A percentile compares a stretch with the other conserved stretches of the same genome.
phyloP scores from a whole-genome alignment of 345 rosid species.

The Acer yangbiense region DNA sequence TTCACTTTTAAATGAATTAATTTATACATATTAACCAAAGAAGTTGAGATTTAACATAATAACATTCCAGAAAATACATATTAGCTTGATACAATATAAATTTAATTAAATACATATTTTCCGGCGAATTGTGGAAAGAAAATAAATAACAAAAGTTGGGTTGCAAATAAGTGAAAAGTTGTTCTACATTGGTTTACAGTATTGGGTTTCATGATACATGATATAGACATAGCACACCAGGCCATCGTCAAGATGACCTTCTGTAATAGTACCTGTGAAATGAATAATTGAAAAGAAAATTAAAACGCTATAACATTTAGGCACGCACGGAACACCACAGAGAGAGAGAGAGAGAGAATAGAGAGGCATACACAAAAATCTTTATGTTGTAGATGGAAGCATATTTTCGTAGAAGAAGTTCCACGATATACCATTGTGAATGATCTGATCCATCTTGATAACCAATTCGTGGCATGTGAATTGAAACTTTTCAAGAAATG shows the following conservation, averaged over 20 bases:
- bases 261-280: constrained; percentile 64
- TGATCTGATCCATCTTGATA: constrained; percentile 73
- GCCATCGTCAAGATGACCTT: constrained; percentile 36
- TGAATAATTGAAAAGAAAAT: constrained; percentile 7
- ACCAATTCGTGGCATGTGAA: constrained; percentile 92
- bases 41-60: not conserved
- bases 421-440: constrained; percentile 83
- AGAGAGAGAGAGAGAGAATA: not conserved
- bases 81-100: not conserved
- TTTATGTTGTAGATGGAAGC: constrained; percentile 62
- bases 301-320: not conserved
- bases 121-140: not conserved
- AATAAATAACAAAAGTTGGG: not conserved
- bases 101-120: too few relatives aligned
- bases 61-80: not conserved
- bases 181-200: not conserved
- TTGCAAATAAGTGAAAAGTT: not conserved
- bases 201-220: too few relatives aligned
- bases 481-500: constrained; percentile 52
- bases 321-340: not conserved
- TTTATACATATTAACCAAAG: too few relatives aligned
- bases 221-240: not conserved
- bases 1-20: too few relatives aligned
- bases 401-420: constrained; percentile 84
- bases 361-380: constrained; percentile 65